Base-by-base conservation (phyloP, 1,139 yeast genomes). In the Kurtzmaniella quercitrusa region DNA sequence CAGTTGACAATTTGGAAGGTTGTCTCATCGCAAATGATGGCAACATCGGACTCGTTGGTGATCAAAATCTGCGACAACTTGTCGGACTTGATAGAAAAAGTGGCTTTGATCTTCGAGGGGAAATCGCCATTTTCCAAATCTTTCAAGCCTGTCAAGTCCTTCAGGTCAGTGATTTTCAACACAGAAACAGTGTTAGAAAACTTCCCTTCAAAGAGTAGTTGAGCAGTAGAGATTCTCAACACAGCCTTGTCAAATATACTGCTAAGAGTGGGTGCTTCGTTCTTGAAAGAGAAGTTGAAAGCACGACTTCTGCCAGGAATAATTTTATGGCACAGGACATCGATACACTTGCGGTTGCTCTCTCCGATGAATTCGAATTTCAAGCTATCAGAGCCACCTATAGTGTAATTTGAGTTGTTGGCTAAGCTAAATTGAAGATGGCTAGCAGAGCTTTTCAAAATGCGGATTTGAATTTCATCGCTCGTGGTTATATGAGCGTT, bases 61-160 rank as follows among this genome's bases (percentile, higher is more conserved):
- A 71, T 50, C 11, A 60, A 55, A 6, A 68, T 50, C 44, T 67
- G 72, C 3, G 70, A 61, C 58, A 68, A 54, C 6, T 57, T 56
- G 18, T 56, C 53, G 1, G 71, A 59, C 31, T 27, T 27, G 5
- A 27, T 27, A 4, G 31, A 27, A 10, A 27, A 27, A 27, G 10
- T 27, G 5, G 31, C 31, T 27, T n/a, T 27, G 14, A 27, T 27
- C 4, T 27, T n/a, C 4, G 31, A 27, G 12, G 31, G 31, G 12
- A 6, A 27, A 27, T 27, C 31, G 10, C 12, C 14, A 27, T n/a
- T 10, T 11, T 27, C 5, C 31, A 10, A 27, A 27, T 27, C 31
- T 27, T 27, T 5, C 14, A 7, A 7, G 6, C 10, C 31, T 7
- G 14, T 27, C 31, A 27, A 27, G 3, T 21, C 23, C 8, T 21